Conservation (phyloP, 192 early-diverging fungal genomes). For the Gorgonomyces haynaldii region DNA sequence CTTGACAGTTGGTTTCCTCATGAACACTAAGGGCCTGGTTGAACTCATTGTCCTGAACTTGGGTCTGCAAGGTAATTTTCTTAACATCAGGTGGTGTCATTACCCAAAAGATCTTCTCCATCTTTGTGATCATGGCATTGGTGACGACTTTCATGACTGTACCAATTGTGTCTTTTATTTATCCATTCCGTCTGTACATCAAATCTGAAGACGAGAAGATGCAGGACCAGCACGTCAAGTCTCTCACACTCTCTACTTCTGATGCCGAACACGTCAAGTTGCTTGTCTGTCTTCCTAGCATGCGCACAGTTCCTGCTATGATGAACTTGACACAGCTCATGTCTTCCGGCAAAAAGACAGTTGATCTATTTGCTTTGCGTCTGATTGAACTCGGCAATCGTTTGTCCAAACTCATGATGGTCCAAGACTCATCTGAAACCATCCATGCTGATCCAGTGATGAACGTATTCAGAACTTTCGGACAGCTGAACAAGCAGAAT, state of each 20-base stretch:
- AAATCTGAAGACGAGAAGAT: not conserved
- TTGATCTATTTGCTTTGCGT: constrained; percentile 55
- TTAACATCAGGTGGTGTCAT: constrained; percentile 80
- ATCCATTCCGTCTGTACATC: constrained; percentile 36
- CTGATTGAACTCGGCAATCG: constrained; percentile 69
- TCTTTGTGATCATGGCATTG: constrained; percentile 73
- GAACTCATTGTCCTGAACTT: constrained; percentile 95
- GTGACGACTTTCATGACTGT: constrained; percentile 82
- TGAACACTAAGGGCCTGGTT: constrained; percentile 94
- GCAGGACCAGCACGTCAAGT: not conserved
- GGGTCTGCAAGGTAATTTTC: constrained; percentile 70
- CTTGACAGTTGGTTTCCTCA: constrained; percentile 71
- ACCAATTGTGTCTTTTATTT: constrained; percentile 61
- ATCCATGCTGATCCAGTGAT: constrained; percentile 61
- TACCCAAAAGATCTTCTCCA: constrained; percentile 51
- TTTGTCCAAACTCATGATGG: constrained; percentile 66
- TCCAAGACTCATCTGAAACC: constrained; percentile 51
- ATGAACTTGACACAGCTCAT: constrained; percentile 58
- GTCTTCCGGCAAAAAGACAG: constrained; percentile 15
- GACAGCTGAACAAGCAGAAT: constrained; percentile 54
- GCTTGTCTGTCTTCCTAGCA: constrained; percentile 48
- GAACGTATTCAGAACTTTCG: constrained; percentile 74
- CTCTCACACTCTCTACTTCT: not conserved
- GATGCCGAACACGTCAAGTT: constrained; percentile 14
- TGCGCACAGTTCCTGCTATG: constrained; percentile 55